Percentiles rank a stretch among this genome's conserved stretches.
Evolutionary conservation across 2,329 filamentous ascomycete species (phyloP).

Genomic region (Trichophyton verrucosum): DNA sequence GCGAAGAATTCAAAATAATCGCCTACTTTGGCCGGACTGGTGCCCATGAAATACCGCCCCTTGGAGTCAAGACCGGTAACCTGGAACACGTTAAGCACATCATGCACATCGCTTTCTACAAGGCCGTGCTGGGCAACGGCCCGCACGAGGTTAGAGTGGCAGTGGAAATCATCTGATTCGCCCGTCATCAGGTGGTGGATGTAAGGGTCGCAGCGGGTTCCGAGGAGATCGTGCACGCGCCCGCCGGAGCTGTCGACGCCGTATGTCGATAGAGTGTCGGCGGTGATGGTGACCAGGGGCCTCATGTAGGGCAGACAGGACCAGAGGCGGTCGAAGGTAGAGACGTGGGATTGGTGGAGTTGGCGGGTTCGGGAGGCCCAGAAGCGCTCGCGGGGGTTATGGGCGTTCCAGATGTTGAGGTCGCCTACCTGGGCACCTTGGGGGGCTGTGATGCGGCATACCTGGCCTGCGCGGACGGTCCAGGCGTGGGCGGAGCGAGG

Average conservation of each 20-base stretch:
- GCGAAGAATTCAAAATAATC: conserved; percentile 64
- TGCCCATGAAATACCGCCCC: conserved; percentile 62
- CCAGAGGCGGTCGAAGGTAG: conserved; percentile 62
- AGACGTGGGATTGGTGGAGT: conserved; percentile 63
- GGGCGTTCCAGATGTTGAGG: conserved; percentile 66
- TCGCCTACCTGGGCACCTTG: conserved; percentile 72
- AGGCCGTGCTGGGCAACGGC: conserved; percentile 58
- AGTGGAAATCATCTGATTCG: conserved; percentile 67
- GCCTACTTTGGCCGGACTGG: conserved; percentile 35
- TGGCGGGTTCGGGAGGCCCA: conserved; percentile 72
- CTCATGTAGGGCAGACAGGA: conserved; percentile 64
- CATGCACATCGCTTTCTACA: conserved; percentile 63
- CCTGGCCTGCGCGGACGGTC: conserved; percentile 53
- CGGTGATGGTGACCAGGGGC: conserved; percentile 57
- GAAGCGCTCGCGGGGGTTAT: conserved; percentile 67
- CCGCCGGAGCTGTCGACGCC: conserved; percentile 52
- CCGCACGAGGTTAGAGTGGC: conserved; percentile 67
- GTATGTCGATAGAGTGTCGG: conserved; percentile 52
- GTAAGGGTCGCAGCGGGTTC: conserved; percentile 75
- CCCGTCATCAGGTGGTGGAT: conserved; percentile 61
- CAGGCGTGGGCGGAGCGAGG: conserved; percentile 64
- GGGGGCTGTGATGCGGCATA: conserved; percentile 63
- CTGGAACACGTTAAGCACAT: conserved; percentile 78
- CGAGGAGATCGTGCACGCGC: conserved; percentile 63
- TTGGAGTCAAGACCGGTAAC: conserved; percentile 63